Conservation (phyloP, 306 rosid genomes). For the Hippophae tibetana region DNA sequence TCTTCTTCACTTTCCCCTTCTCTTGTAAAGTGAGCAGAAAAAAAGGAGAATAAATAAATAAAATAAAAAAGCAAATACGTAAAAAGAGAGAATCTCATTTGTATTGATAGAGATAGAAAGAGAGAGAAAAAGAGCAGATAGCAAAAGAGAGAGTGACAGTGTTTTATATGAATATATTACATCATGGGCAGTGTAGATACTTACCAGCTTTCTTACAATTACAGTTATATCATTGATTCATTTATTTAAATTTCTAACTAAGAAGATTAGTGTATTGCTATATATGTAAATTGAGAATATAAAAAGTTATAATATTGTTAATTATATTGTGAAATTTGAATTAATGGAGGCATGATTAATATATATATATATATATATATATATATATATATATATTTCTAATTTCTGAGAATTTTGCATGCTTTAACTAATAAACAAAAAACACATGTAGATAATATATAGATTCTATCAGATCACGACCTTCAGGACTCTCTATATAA, state of each 20-base stretch:
- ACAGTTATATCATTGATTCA: constrained; percentile 62
- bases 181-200: no score
- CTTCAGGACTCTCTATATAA: no score
- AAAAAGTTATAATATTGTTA: no score
- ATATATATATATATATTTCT: no score
- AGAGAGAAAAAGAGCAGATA: not conserved
- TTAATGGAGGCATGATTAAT: no score
- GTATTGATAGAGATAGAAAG: not conserved
- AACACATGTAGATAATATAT: no score
- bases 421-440: no score
- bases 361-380: no score
- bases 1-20: constrained; percentile 28
- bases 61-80: constrained; percentile 29
- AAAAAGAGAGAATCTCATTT: constrained; percentile 49
- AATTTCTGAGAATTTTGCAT: no score
- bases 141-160: constrained; percentile 18
- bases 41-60: constrained; percentile 7
- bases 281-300: no score
- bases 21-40: constrained; percentile 36
- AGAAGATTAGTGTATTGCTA: not conserved
- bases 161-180: not conserved
- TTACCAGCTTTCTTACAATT: constrained; percentile 20
- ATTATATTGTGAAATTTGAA: no score
- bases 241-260: constrained; percentile 40
- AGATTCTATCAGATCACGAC: no score